Percentiles rank a stretch among this genome's conserved stretches.
phyloP scores from a whole-genome alignment of 495 filamentous ascomycete species.

The Hypoxylon fuscum region DNA sequence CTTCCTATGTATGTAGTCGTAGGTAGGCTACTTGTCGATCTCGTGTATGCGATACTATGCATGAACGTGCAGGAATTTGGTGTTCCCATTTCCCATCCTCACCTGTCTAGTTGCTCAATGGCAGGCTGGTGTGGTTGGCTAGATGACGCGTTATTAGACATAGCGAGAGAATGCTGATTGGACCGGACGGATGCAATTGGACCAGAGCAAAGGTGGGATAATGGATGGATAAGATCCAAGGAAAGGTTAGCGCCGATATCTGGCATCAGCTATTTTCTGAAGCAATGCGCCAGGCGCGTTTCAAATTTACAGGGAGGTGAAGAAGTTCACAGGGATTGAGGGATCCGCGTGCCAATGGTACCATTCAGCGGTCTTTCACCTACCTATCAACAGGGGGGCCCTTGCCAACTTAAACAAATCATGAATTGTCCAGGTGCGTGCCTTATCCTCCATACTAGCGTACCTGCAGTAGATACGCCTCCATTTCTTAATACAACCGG shows the following conservation, averaged over 20 bases:
- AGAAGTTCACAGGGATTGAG: slow-evolving; percentile 34
- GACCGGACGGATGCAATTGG: slow-evolving; percentile 19
- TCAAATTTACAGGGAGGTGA: slow-evolving; percentile 41
- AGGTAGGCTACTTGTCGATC: slow-evolving; percentile 20
- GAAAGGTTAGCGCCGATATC: slow-evolving; percentile 42
- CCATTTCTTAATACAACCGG: no score
- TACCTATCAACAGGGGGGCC: slow-evolving; percentile 23
- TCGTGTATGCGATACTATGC: slow-evolving; percentile 14
- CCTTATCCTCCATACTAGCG: slow-evolving; percentile 11
- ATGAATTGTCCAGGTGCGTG: slow-evolving; percentile 24
- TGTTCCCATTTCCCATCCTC: slow-evolving; percentile 10
- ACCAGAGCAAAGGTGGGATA: slow-evolving; percentile 18
- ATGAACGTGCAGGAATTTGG: slow-evolving; percentile 26
- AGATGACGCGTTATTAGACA: slow-evolving; percentile 20
- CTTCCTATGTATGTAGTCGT: no score
- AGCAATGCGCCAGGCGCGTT: slow-evolving; percentile 47
- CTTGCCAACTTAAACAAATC: slow-evolving; percentile 10
- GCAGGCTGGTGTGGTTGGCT: slow-evolving; percentile 16
- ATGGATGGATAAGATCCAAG: slow-evolving; percentile 30
- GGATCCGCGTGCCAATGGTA: slow-evolving; percentile 37
- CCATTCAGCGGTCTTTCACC: slow-evolving; percentile 27
- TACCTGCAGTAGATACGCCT: slow-evolving; percentile 24
- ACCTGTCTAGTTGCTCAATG: slow-evolving; percentile 11
- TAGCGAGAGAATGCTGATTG: slow-evolving; percentile 26
- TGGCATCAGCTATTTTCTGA: slow-evolving; percentile 42